These are phyloP conservation scores for Corymbia citriodora DNA, from an alignment of 441 rosid species.

Conservation along the genomic window DNA sequence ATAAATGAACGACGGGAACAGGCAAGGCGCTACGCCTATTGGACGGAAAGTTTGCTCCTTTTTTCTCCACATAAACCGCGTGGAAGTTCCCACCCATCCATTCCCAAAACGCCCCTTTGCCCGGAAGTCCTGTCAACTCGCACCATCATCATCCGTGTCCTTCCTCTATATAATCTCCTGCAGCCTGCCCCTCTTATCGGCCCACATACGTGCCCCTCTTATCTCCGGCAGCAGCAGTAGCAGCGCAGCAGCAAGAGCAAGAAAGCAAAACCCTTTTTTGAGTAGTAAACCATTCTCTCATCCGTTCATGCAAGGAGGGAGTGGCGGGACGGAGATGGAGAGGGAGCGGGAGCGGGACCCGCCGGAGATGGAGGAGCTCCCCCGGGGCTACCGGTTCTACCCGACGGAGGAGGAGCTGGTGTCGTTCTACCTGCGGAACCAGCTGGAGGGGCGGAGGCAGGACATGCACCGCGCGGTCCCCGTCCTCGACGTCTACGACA, in stretches of 20 bases:
- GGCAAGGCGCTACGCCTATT: neutral
- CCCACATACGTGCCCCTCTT: too few species aligned
- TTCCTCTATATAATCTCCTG: neutral
- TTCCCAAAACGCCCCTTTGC: neutral
- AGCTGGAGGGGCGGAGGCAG: constrained; percentile 42
- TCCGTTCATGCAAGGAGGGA: neutral
- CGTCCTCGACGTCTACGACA: constrained; percentile 33
- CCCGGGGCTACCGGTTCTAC: constrained; percentile 62
- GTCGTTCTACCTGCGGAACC: constrained; percentile 60
- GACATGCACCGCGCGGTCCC: constrained; percentile 55
- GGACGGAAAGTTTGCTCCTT: neutral
- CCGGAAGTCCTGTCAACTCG: constrained; percentile 37
- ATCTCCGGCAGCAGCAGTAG: too few species aligned
- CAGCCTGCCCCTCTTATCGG: neutral
- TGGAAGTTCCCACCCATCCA: constrained; percentile 23
- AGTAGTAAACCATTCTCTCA: neutral
- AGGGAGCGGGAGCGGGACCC: too few species aligned
- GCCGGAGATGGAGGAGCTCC: constrained; percentile 18
- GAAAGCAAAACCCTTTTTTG: neutral
- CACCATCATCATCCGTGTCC: constrained; percentile 15
- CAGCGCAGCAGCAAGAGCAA: too few species aligned
- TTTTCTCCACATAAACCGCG: constrained; percentile 42
- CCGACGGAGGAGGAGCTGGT: constrained; percentile 85
- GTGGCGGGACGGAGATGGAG: too few species aligned
- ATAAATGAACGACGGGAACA: neutral